These are phyloP conservation scores for Akanthomyces lecanii DNA, from an alignment of 2,329 filamentous ascomycete genomes.

Conservation along the genomic window DNA sequence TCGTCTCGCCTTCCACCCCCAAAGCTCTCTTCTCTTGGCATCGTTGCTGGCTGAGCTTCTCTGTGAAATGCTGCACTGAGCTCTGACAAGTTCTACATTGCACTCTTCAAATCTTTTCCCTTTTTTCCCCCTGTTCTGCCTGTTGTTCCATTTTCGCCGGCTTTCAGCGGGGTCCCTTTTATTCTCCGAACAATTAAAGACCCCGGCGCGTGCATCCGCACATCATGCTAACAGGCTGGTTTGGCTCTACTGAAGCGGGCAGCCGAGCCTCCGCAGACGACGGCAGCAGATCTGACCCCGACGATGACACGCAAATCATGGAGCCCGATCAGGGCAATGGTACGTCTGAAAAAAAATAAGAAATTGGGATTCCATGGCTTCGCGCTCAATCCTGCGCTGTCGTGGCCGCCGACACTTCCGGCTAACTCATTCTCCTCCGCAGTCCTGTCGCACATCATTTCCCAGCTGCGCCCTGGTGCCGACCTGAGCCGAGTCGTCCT, in stretches of 20 bases:
- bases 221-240: slow-evolving; percentile 42
- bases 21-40: neutral
- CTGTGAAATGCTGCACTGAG: neutral
- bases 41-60: neutral
- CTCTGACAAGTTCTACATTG: neutral
- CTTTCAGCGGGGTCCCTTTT: neutral
- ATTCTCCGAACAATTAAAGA: neutral
- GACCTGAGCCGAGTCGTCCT: slow-evolving; percentile 92
- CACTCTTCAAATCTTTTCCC: slow-evolving; percentile 13
- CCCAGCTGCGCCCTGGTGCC: slow-evolving; percentile 89
- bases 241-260: slow-evolving; percentile 36
- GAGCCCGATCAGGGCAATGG: slow-evolving; percentile 93
- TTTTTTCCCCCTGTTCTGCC: neutral
- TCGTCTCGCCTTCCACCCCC: neutral
- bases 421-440: slow-evolving; percentile 13
- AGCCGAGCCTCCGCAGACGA: slow-evolving; percentile 57
- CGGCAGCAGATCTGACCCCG: slow-evolving; percentile 38
- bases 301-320: slow-evolving; percentile 75
- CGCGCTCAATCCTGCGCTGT: neutral
- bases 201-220: slow-evolving; percentile 19
- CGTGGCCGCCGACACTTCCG: neutral
- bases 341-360: slow-evolving; percentile 39
- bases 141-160: neutral
- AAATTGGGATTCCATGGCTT: neutral
- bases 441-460: slow-evolving; percentile 97